phyloP scores from a whole-genome alignment of 139 green algal species.

The Chlorella vulgaris region DNA sequence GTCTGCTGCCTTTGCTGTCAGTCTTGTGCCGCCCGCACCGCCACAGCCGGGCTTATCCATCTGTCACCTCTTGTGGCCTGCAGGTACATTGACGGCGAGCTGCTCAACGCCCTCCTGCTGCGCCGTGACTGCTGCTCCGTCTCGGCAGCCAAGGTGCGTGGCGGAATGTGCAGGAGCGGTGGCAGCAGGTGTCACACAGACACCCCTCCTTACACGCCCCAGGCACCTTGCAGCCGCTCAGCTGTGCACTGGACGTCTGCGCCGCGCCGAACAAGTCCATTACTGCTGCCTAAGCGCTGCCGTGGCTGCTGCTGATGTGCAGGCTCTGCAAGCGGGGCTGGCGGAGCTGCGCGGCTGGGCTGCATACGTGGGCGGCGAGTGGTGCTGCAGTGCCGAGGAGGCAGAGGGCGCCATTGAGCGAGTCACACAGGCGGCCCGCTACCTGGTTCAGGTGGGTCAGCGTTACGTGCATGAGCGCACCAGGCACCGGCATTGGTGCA shows the following conservation, averaged over 20 bases:
- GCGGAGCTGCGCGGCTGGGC: conserved; percentile 49
- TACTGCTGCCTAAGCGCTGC: not conserved
- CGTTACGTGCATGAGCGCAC: not conserved
- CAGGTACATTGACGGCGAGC: conserved; percentile 61
- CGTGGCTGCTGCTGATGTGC: not conserved
- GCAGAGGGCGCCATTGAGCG: conserved; percentile 47
- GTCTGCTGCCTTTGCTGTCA: too few species aligned
- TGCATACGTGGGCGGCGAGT: conserved; percentile 38
- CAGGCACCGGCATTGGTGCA: not conserved
- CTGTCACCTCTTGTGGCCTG: not conserved
- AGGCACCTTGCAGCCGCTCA: too few species aligned
- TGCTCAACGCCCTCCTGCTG: conserved; percentile 68
- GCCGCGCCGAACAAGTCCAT: not conserved
- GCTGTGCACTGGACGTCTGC: too few species aligned
- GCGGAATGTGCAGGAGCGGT: too few species aligned
- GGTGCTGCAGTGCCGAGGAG: conserved; percentile 33
- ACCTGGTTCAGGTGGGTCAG: conserved; percentile 45
- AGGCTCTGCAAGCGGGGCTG: conserved; percentile 53
- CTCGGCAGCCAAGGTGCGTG: conserved; percentile 53
- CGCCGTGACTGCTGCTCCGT: conserved; percentile 64
- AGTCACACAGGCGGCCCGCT: conserved; percentile 51
- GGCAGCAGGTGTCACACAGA: too few species aligned
- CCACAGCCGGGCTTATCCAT: not conserved
- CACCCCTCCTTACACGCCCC: not conserved
- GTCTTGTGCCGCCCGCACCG: too few species aligned